These are phyloP conservation scores for Colletotrichum sp. DNA, from an alignment of 2,329 filamentous ascomycete species.

Conservation along the genomic window DNA sequence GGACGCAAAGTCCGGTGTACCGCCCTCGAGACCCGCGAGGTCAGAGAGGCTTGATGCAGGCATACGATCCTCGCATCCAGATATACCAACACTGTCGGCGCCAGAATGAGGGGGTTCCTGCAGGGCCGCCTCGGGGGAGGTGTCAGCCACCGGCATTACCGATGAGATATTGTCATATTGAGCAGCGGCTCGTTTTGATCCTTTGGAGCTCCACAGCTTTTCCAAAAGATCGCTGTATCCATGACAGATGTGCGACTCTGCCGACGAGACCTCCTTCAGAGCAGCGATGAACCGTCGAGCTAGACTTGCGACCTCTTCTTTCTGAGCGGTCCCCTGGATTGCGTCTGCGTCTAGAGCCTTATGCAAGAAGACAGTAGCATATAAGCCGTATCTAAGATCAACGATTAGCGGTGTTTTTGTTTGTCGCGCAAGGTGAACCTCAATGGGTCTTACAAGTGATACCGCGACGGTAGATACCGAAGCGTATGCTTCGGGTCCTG, in stretches of 20 bases:
- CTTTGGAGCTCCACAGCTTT: neutral
- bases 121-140: rapidly evolving
- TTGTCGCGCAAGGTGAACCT: too few relatives aligned
- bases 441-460: too few relatives aligned
- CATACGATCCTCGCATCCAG: neutral
- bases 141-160: rapidly evolving
- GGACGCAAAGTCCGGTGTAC: neutral
- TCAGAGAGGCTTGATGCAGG: neutral
- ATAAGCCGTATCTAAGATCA: too few relatives aligned
- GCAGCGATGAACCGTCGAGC: neutral
- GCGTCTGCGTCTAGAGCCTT: neutral
- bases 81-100: neutral
- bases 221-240: neutral
- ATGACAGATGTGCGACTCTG: neutral
- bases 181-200: neutral
- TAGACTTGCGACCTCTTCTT: neutral
- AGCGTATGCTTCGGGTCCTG: neutral
- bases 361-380: neutral
- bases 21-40: rapidly evolving
- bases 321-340: neutral
- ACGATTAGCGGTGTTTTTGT: too few relatives aligned
- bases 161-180: rapidly evolving
- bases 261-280: neutral
- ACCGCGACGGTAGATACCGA: neutral
- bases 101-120: neutral